Conservation (phyloP, 345 rosid genomes). For the Citrus australasica region DNA sequence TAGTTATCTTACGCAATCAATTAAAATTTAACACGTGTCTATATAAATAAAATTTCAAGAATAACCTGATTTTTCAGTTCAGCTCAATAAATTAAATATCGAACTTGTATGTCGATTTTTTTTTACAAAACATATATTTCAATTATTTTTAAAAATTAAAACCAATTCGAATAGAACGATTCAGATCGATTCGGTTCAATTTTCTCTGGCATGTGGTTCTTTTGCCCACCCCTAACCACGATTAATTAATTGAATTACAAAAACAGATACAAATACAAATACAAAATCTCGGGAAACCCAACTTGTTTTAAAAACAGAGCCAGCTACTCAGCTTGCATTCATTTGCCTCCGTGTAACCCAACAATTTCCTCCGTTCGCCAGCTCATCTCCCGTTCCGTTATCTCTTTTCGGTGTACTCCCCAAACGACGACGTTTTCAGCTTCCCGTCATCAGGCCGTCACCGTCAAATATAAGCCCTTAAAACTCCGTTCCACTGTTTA, state of each 20-base stretch:
- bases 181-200: too few species aligned
- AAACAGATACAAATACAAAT: neutral
- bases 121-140: too few species aligned
- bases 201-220: too few species aligned
- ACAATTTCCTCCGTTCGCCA: slow-evolving; percentile 47
- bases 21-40: too few species aligned
- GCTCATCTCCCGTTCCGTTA: slow-evolving; percentile 35
- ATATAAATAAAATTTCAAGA: too few species aligned
- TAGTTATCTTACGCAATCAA: too few species aligned
- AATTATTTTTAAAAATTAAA: too few species aligned
- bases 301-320: slow-evolving; percentile 29
- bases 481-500: neutral
- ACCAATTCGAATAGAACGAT: fast-evolving
- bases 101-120: too few species aligned
- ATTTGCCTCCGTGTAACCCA: slow-evolving; percentile 34
- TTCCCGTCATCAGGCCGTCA: neutral
- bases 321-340: slow-evolving; percentile 35
- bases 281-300: neutral
- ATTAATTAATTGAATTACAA: neutral
- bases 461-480: slow-evolving; percentile 25
- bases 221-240: neutral
- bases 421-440: slow-evolving; percentile 21
- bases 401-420: neutral
- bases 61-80: too few species aligned
- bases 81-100: too few species aligned